Evolutionary conservation across 2,329 filamentous ascomycete genomes (phyloP), one percentile per base, ranked within the genome.

Genomic region (Fusarium nodosum): DNA sequence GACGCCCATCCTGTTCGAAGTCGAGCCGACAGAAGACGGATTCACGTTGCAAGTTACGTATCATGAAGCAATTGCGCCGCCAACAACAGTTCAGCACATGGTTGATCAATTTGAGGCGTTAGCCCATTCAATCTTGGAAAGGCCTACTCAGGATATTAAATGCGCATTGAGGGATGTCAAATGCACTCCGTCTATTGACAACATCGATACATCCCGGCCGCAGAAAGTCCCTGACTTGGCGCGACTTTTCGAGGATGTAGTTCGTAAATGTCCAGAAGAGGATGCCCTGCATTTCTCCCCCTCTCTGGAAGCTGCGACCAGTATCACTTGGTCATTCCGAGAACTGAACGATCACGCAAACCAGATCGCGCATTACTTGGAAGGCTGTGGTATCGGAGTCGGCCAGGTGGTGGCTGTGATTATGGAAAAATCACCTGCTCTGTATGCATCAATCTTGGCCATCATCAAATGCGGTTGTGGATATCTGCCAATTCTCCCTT

Each of bases 401-500:
- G 86, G 89, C 10, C 83, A 88, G 18, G 80, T 93, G 12, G 82
- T 97, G n/a, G 90, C 89, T 34, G 86, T 97, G 45, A 83, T 91
- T 46, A 90, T 97, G 86, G 87, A 94, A 24, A 97, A 96, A 75
- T 94, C 90, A 0, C 77, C 88, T 2, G 78, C 88, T 28, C 80
- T 97, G 1, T 97, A 97, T 74, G 83, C 90, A 30, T 85, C 89
- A 0, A 92, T 97, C 28, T 82, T 97, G 31, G 93, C 88, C 2
- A 86, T 90, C 24, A 78, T 93, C 33, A 97, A 97, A 74, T 82
- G 88, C 7, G 93, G 93, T 11, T 90, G 89, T 72, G 93, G 90
- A 10, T 96, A 97, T 74, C 80, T 97, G n/a, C 93, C 93, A 0
- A 83, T 97, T 6, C 84, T 93, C 1, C 91, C 92, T 1, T 88